These are phyloP conservation scores for Peronospora belbahrii DNA, from an alignment of 352 stramenopile genomes.

Conservation along the genomic window DNA sequence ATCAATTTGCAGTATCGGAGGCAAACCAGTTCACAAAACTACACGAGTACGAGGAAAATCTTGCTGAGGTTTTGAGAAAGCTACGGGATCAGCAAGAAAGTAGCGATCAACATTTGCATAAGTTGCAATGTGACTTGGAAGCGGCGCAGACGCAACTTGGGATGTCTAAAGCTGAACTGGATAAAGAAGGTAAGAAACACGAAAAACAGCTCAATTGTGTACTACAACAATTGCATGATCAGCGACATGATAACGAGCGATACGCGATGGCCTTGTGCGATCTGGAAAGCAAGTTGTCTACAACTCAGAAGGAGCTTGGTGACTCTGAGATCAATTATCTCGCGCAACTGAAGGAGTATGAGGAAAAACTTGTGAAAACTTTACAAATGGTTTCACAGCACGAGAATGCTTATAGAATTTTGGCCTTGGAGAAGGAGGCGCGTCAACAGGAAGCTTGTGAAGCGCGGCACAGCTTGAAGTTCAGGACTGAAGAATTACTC, in stretches of 20 bases:
- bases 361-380: not conserved
- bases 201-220: not conserved
- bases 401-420: conserved; percentile 3
- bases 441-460: conserved; percentile 16
- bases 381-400: conserved; percentile 4
- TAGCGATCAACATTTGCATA: not conserved
- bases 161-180: conserved; percentile 1
- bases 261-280: not conserved
- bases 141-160: conserved; percentile 5
- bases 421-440: conserved; percentile 13
- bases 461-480: conserved; percentile 6
- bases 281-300: conserved; percentile 3
- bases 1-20: conserved; percentile 1
- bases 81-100: not conserved
- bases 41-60: not conserved
- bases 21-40: not conserved
- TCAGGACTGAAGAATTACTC: conserved; percentile 11
- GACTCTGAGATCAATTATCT: conserved; percentile 1
- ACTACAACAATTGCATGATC: conserved; percentile 6
- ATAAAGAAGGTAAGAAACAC: not conserved
- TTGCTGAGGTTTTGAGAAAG: not conserved
- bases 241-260: conserved; percentile 3
- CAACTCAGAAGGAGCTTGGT: conserved; percentile 1
- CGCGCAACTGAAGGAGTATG: not conserved
- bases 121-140: not conserved